Conservation (phyloP, 441 rosid genomes). For the Arabidopsis lyrata region DNA sequence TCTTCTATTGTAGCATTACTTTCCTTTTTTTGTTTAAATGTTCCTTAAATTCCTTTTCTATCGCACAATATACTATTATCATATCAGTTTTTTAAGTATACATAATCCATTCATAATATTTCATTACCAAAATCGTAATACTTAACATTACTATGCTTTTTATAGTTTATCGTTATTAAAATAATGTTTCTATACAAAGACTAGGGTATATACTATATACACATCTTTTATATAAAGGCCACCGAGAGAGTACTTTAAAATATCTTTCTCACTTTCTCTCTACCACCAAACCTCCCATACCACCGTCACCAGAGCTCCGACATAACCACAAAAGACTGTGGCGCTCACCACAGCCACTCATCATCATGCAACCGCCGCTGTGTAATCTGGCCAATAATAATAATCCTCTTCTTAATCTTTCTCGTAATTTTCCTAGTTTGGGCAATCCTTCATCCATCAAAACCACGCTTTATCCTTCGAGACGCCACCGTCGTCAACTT, state of each 20-base stretch:
- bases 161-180: background rate
- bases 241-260: background rate
- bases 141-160: background rate
- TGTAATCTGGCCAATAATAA: constrained; percentile 40
- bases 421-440: constrained; percentile 56
- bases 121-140: background rate
- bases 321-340: constrained; percentile 41
- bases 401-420: constrained; percentile 51
- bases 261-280: background rate
- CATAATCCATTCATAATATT: background rate
- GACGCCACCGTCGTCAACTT: too few species aligned
- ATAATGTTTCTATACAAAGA: background rate
- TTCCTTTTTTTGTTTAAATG: too few species aligned
- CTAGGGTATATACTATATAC: background rate
- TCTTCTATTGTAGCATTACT: too few species aligned
- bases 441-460: constrained; percentile 67
- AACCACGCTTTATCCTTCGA: constrained; percentile 81
- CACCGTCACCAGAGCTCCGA: constrained; percentile 13
- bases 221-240: constrained; percentile 14
- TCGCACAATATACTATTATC: background rate
- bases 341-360: constrained; percentile 30
- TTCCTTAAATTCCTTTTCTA: background rate
- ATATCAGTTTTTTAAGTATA: background rate
- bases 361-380: background rate
- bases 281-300: background rate